Evolutionary conservation across 495 filamentous ascomycete genomes (phyloP).

Genomic region (Sordaria brevicollis): DNA sequence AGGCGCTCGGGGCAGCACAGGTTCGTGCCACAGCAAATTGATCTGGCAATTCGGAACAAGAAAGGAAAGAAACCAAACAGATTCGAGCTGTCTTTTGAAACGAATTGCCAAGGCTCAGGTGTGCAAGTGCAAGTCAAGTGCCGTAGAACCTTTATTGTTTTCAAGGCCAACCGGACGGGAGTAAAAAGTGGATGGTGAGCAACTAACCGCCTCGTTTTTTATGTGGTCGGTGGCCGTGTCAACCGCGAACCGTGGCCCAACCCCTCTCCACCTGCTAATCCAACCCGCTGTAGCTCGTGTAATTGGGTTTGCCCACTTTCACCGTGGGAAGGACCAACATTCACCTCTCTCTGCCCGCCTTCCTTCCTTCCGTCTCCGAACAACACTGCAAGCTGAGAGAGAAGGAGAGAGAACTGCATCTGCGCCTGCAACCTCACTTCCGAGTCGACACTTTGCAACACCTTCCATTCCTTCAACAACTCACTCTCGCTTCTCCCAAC

Average conservation of each 20-base stretch:
- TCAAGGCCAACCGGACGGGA: background rate
- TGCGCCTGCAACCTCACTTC: no score
- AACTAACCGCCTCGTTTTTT: background rate
- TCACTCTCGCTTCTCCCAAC: background rate
- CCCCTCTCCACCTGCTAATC: background rate
- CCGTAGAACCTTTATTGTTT: background rate
- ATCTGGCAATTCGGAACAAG: background rate
- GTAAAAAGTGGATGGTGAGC: background rate
- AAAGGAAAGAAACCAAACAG: background rate
- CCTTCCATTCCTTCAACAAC: background rate
- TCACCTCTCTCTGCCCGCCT: background rate
- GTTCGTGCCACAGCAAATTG: background rate
- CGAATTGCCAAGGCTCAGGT: background rate
- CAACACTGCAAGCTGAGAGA: no score
- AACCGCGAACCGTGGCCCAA: background rate
- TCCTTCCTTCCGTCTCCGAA: background rate
- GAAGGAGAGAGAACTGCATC: background rate
- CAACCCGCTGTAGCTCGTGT: background rate
- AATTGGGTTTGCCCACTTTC: background rate
- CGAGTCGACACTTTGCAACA: background rate
- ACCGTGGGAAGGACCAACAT: background rate
- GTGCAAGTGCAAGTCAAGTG: background rate
- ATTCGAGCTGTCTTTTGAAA: background rate
- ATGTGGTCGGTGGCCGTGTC: background rate
- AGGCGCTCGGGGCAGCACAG: background rate